Percentiles rank a stretch among this genome's conserved stretches.
phyloP scores from a whole-genome alignment of 2,329 filamentous ascomycete species.

The Ophiostoma himal-ulmi region DNA sequence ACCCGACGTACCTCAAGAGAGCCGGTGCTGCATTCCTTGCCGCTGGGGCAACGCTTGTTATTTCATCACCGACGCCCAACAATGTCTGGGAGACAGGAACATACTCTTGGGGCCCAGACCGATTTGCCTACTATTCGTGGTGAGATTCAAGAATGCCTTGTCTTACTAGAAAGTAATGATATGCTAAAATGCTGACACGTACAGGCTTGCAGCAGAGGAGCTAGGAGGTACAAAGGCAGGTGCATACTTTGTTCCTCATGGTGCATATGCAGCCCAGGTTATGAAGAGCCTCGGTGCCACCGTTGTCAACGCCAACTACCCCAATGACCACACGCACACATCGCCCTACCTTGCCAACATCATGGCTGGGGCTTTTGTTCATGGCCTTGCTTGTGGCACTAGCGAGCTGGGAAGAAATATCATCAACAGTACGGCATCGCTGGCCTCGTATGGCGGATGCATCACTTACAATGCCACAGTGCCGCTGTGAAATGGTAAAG shows the following conservation, averaged over 20 bases:
- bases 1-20: conserved; percentile 53
- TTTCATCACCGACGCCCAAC: conserved; percentile 50
- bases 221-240: conserved; percentile 36
- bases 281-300: conserved; percentile 42
- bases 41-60: conserved; percentile 56
- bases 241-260: conserved; percentile 54
- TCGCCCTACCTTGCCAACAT: conserved; percentile 49
- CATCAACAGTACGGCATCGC: conserved; percentile 22
- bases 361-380: conserved; percentile 49
- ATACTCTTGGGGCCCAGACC: conserved; percentile 42
- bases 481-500: neutral
- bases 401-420: conserved; percentile 22
- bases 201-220: conserved; percentile 33
- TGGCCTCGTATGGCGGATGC: conserved; percentile 21
- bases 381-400: conserved; percentile 24
- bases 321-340: conserved; percentile 59
- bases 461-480: conserved; percentile 22
- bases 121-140: conserved; percentile 51
- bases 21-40: conserved; percentile 48
- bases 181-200: neutral
- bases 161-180: neutral
- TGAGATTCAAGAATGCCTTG: neutral
- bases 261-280: conserved; percentile 46
- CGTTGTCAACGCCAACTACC: conserved; percentile 49
- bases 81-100: conserved; percentile 56